These are phyloP conservation scores for Cardiospermum halicacabum DNA, from an alignment of 345 rosid genomes.

Conservation along the genomic window DNA sequence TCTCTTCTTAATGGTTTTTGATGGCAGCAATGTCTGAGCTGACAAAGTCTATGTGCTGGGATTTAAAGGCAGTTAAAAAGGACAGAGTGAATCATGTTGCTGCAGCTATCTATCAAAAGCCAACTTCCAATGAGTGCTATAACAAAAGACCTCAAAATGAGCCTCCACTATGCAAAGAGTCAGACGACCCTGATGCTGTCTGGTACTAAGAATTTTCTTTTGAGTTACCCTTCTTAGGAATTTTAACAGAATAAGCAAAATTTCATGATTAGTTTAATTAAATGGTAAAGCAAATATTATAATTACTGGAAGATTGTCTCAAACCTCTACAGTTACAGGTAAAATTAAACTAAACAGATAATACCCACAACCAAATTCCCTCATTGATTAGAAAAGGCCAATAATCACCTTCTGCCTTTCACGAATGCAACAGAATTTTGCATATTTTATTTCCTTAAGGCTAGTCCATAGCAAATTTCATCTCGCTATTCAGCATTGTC, in stretches of 20 bases:
- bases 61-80: slow-evolving; percentile 44
- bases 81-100: slow-evolving; percentile 56
- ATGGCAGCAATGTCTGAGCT: slow-evolving; percentile 64
- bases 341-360: too few species aligned
- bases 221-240: not conserved
- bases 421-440: too few species aligned
- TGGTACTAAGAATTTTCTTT: slow-evolving; percentile 44
- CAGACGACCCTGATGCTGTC: slow-evolving; percentile 69
- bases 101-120: slow-evolving; percentile 67
- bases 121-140: slow-evolving; percentile 60
- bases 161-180: slow-evolving; percentile 64
- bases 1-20: slow-evolving; percentile 8
- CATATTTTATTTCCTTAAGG: too few species aligned
- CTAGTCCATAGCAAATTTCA: not conserved
- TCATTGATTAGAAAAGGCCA: too few species aligned
- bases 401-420: too few species aligned
- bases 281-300: not conserved
- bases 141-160: slow-evolving; percentile 41
- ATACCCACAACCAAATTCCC: too few species aligned
- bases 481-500: not conserved
- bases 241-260: not conserved
- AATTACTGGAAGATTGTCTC: not conserved
- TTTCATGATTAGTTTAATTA: not conserved
- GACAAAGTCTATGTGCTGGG: slow-evolving; percentile 75
- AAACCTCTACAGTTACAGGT: too few species aligned